Conservation (phyloP, 2,329 filamentous ascomycete species). For the Curvularia spicifera region DNA sequence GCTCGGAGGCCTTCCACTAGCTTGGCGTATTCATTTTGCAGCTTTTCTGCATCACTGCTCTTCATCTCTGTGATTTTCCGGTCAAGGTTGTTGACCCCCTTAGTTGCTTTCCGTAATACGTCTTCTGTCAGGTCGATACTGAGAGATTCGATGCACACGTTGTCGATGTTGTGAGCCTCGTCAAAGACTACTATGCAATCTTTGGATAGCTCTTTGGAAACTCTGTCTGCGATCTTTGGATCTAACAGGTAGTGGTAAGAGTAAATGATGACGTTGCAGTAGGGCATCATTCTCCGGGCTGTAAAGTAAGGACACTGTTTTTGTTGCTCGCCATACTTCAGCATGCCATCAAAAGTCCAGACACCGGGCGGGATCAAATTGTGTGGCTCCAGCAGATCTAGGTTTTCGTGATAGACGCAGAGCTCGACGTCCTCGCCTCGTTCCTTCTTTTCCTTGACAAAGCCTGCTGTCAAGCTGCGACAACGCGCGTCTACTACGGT, state of each 20-base stretch:
- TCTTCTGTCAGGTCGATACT: slow-evolving; percentile 98
- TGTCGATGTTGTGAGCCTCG: slow-evolving; percentile 99
- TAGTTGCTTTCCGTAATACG: slow-evolving; percentile 85
- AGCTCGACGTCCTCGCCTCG: slow-evolving; percentile 91
- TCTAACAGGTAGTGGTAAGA: slow-evolving; percentile 98
- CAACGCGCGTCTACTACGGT: slow-evolving; percentile 93
- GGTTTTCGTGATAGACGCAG: slow-evolving; percentile 97
- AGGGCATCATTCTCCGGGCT: slow-evolving; percentile 96
- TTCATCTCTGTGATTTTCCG: slow-evolving; percentile 93
- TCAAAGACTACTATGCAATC: slow-evolving; percentile 99
- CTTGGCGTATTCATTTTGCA: slow-evolving; percentile 95
- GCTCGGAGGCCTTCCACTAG: slow-evolving; percentile 89
- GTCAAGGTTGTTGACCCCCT: slow-evolving; percentile 90
- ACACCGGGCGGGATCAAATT: slow-evolving; percentile 94
- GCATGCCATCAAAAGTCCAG: slow-evolving; percentile 89
- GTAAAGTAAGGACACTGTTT: slow-evolving; percentile 99
- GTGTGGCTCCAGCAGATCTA: slow-evolving; percentile 92
- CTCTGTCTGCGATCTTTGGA: slow-evolving; percentile 94
- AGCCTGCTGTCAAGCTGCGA: slow-evolving; percentile 92
- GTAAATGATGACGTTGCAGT: slow-evolving; percentile 99
- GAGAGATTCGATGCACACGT: slow-evolving; percentile 96
- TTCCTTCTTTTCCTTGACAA: slow-evolving; percentile 97
- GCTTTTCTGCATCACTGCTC: slow-evolving; percentile 89
- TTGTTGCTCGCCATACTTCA: slow-evolving; percentile 89
- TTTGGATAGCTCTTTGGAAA: slow-evolving; percentile 94